Evolutionary conservation across 345 rosid genomes (phyloP).

Genomic region (Pseudoturritis turrita): DNA sequence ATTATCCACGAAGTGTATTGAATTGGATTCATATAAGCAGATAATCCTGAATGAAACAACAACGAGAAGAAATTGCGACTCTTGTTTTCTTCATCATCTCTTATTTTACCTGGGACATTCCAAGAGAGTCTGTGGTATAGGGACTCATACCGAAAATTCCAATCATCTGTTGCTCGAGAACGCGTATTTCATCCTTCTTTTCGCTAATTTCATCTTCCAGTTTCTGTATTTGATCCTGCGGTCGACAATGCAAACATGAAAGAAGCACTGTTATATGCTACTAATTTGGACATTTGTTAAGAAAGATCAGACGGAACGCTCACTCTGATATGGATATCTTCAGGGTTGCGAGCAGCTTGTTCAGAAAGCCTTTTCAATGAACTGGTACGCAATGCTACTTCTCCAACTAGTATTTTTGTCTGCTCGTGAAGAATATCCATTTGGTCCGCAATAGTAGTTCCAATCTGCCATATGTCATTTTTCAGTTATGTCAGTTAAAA

Average conservation of each 20-base stretch:
- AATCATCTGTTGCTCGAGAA: conserved; percentile 73
- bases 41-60: background rate
- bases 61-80: background rate
- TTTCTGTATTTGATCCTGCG: conserved; percentile 55
- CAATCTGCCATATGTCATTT: conserved; percentile 34
- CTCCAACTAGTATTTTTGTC: conserved; percentile 95
- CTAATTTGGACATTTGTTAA: background rate
- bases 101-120: conserved; percentile 78
- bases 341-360: conserved; percentile 83
- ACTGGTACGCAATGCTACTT: conserved; percentile 87
- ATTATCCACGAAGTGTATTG: background rate
- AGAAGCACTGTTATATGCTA: conserved; percentile 9
- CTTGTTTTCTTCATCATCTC: background rate
- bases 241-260: conserved; percentile 10
- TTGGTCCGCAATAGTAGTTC: conserved; percentile 77
- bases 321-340: conserved; percentile 72
- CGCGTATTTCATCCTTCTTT: conserved; percentile 78
- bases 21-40: conserved; percentile 6
- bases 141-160: conserved; percentile 75
- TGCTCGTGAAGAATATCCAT: conserved; percentile 97
- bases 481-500: conserved; percentile 8
- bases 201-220: conserved; percentile 86
- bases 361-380: conserved; percentile 86
- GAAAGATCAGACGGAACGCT: conserved; percentile 13
- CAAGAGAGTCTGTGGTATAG: conserved; percentile 67